Evolutionary conservation across 1,284 basidiomycete genomes (phyloP).

Genomic region (Irpex sp.): DNA sequence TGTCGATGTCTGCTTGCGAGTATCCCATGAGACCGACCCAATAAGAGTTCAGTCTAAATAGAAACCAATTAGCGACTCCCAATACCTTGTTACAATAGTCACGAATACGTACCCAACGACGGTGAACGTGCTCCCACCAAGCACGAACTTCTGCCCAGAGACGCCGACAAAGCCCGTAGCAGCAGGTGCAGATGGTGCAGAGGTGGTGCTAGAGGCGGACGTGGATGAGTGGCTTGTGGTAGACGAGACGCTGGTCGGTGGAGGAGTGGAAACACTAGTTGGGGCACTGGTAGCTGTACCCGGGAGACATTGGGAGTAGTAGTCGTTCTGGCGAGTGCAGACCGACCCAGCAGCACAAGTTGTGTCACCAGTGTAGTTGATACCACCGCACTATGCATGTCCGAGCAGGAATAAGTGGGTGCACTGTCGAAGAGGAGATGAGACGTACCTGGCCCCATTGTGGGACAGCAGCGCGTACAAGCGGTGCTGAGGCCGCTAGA

Average conservation of each 20-base stretch:
- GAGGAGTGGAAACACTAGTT: slow-evolving; percentile 6
- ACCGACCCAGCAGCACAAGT: slow-evolving; percentile 10
- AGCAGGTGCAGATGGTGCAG: slow-evolving; percentile 24
- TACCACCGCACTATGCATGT: slow-evolving; percentile 31
- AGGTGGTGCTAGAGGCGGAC: slow-evolving; percentile 19
- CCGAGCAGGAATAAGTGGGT: too few species aligned
- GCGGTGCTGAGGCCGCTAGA: slow-evolving; percentile 20
- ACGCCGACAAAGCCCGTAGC: slow-evolving; percentile 43
- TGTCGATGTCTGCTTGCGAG: slow-evolving; percentile 37
- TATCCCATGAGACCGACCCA: slow-evolving; percentile 43
- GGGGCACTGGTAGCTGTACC: slow-evolving; percentile 17
- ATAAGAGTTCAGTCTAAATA: slow-evolving; percentile 44
- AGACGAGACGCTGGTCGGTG: slow-evolving; percentile 14
- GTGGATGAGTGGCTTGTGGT: slow-evolving; percentile 22
- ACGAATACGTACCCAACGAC: slow-evolving; percentile 36
- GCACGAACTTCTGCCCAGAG: slow-evolving; percentile 43
- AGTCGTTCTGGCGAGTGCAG: neutral
- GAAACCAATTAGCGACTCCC: neutral
- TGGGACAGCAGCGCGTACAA: slow-evolving; percentile 19
- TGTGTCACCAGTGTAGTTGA: slow-evolving; percentile 26
- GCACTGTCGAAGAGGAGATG: too few species aligned
- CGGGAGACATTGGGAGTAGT: slow-evolving; percentile 29
- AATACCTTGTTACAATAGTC: too few species aligned
- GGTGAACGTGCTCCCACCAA: slow-evolving; percentile 45
- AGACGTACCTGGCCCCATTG: slow-evolving; percentile 26